Evolutionary conservation across 2,329 filamentous ascomycete genomes (phyloP).

Genomic region (Trichoderma atrobrunneum): DNA sequence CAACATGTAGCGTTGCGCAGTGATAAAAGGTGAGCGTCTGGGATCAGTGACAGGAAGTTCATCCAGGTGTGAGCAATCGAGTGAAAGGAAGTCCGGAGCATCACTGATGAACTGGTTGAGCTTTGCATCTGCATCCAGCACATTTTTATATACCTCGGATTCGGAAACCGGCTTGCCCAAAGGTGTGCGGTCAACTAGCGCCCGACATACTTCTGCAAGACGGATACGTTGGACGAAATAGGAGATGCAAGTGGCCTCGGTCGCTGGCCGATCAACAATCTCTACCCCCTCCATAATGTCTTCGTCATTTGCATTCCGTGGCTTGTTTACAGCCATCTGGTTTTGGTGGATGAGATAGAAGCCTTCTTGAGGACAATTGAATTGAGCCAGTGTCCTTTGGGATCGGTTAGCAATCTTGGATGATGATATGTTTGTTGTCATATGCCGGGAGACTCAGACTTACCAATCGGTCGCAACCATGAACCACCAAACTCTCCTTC

Average conservation of each 20-base stretch:
- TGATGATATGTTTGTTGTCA: background rate
- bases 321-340: conserved; percentile 40
- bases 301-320: conserved; percentile 39
- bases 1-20: conserved; percentile 34
- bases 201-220: conserved; percentile 37
- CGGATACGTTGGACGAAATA: conserved; percentile 39
- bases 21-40: conserved; percentile 26
- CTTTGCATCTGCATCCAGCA: conserved; percentile 34
- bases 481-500: conserved; percentile 45
- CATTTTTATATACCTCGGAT: conserved; percentile 31
- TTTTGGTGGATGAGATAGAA: conserved; percentile 38
- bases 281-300: conserved; percentile 34
- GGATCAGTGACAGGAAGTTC: conserved; percentile 26
- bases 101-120: conserved; percentile 30
- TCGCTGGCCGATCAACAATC: conserved; percentile 30
- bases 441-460: background rate
- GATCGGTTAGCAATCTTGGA: background rate
- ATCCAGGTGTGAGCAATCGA: conserved; percentile 23
- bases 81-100: conserved; percentile 31
- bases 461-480: conserved; percentile 41
- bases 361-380: conserved; percentile 35
- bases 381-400: conserved; percentile 37
- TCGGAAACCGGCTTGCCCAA: conserved; percentile 29
- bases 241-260: conserved; percentile 36
- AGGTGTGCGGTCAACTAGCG: conserved; percentile 34